Base-by-base conservation (phyloP, 164 flowering plant species). In the Liquidambar formosana region DNA sequence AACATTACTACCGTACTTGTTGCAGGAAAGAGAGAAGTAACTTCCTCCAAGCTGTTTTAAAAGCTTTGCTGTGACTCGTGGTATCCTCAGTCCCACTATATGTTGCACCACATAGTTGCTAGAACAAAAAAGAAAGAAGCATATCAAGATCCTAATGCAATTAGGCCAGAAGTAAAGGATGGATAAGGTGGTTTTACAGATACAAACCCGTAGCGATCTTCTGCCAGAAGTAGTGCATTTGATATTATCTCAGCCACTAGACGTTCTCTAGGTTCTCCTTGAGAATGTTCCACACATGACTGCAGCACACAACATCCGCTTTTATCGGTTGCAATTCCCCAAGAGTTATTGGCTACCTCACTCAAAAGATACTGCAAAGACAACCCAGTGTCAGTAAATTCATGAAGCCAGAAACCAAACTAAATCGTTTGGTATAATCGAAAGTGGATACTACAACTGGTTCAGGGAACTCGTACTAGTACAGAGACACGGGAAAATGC, bases 31-130 rank as follows among this genome's bases (percentile, higher is more conserved):
- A 16, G 68, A 45, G 14, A 44, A 61, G 62, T 26, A 84, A 56
- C 27, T 63, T 15, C 86, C 87, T 41, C 52, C 38, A 23, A 86
- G 73, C 28, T 75, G 76, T 21, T 57, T 66, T 22, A 81, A 57
- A 25, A 84, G 69, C 48, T 44, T 44, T 9, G 58, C 57, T 1
- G 79, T 76, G 46, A 71, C 53, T n/a, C 58, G 19, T 56, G 72
- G 70, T 3, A 60, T 68, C 52, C 18, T 71, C 63, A 81, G n/a
- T 4, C 25, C 76, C 43, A 83, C 43, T 2, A 83, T 2, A 63
- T 65, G 77, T 72, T 85, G 89, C 64, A 85, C 77, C 16, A 85
- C 82, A 68, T 83, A 85, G 78, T 85, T 85, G 61, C 88, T 81
- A 58, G 12, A 43, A n/a, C 11, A 54, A 27, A 44, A 28, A 4